Evolutionary conservation across 1,139 yeast genomes (phyloP).

Genomic region (Blastobotrys serpentis): DNA sequence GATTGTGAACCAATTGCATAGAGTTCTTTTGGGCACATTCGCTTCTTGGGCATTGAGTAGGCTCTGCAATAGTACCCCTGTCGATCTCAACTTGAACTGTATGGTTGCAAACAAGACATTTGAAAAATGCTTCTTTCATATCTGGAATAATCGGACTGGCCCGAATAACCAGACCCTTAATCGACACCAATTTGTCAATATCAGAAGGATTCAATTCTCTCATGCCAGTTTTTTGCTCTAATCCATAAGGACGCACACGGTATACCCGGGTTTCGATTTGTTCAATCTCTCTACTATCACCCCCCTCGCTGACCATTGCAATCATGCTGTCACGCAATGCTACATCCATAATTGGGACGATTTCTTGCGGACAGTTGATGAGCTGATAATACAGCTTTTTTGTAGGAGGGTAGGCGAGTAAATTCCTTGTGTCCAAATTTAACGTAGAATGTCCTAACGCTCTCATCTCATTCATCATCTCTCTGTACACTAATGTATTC

Average conservation of each 20-base stretch:
- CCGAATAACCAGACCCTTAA: conserved; percentile 88
- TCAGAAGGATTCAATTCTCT: conserved; percentile 94
- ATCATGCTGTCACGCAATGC: conserved; percentile 88
- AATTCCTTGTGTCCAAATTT: conserved; percentile 79
- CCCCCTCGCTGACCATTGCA: conserved; percentile 48
- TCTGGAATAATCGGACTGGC: conserved; percentile 94
- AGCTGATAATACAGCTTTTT: conserved; percentile 79
- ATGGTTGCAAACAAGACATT: conserved; percentile 93
- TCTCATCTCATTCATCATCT: conserved; percentile 70
- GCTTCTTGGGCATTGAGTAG: conserved; percentile 85
- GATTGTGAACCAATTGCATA: conserved; percentile 86
- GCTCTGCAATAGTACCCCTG: conserved; percentile 92
- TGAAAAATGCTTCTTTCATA: conserved; percentile 96
- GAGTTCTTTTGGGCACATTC: conserved; percentile 84
- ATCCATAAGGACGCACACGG: conserved; percentile 77
- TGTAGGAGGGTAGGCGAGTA: conserved; percentile 73
- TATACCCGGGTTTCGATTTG: conserved; percentile 79
- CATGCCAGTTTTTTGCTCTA: conserved; percentile 70
- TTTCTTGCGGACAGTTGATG: conserved; percentile 92
- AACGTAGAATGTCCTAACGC: conserved; percentile 77
- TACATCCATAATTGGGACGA: conserved; percentile 96
- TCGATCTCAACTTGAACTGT: conserved; percentile 90
- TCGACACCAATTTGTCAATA: conserved; percentile 86
- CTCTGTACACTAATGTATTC: conserved; percentile 70
- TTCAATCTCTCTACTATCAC: conserved; percentile 46